A percentile compares a stretch with the other conserved stretches of the same genome.
These are phyloP conservation scores for Penicillium canescens DNA, from an alignment of 495 filamentous ascomycete species.

Conservation along the genomic window DNA sequence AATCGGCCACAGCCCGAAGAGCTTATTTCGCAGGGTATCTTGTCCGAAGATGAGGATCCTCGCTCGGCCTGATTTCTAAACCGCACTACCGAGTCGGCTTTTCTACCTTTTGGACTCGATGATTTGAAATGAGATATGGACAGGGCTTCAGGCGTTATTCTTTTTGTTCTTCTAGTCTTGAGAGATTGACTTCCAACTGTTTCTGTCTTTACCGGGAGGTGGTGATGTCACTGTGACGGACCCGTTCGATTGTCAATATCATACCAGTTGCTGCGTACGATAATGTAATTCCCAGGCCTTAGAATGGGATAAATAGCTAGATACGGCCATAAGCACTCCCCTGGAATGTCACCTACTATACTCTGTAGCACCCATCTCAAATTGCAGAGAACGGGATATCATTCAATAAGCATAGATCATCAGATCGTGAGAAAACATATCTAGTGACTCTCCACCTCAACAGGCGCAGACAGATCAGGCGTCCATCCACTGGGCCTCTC, in stretches of 20 bases:
- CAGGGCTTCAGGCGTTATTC: neutral
- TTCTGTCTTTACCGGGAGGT: conserved; percentile 4
- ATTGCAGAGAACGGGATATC: neutral
- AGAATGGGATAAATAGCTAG: neutral
- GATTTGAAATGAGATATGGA: conserved; percentile 4
- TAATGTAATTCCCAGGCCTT: too few species aligned
- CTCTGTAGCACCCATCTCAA: too few species aligned
- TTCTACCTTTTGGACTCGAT: neutral
- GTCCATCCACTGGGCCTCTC: conserved; percentile 93
- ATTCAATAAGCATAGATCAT: neutral
- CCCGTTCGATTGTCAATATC: conserved; percentile 1
- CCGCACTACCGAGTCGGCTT: neutral
- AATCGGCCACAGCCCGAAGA: conserved; percentile 72
- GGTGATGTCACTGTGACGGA: conserved; percentile 32
- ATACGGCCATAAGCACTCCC: too few species aligned
- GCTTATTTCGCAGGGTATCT: conserved; percentile 74
- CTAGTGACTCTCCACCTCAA: conserved; percentile 47
- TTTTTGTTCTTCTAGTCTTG: neutral
- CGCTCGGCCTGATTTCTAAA: conserved; percentile 15
- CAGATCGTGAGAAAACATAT: neutral
- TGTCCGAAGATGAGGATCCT: conserved; percentile 60
- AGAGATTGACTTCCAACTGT: neutral
- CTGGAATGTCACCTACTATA: too few species aligned
- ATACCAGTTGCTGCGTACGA: too few species aligned
- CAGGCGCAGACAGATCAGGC: conserved; percentile 65